Conservation (phyloP, 2,329 filamentous ascomycete species). For the Stachybotrys elegans region DNA sequence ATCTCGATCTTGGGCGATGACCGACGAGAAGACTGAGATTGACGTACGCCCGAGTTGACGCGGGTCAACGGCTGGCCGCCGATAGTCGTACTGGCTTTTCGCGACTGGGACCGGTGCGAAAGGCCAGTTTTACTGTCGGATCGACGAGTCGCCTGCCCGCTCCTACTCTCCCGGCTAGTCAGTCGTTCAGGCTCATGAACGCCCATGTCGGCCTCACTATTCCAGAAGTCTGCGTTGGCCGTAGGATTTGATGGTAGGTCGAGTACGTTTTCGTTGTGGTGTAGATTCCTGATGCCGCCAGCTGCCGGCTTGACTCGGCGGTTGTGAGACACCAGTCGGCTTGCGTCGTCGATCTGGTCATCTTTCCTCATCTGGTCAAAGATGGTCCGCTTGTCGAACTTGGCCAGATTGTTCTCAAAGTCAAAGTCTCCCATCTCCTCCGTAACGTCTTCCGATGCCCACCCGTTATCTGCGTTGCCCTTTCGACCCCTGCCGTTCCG, state of each 20-base stretch:
- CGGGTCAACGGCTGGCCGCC: constrained; percentile 38
- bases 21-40: constrained; percentile 23
- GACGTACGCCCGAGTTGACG: constrained; percentile 42
- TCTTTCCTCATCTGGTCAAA: constrained; percentile 91
- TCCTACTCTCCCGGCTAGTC: constrained; percentile 46
- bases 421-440: constrained; percentile 95
- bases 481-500: constrained; percentile 44
- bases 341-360: constrained; percentile 82
- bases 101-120: constrained; percentile 48
- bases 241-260: constrained; percentile 46
- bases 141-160: constrained; percentile 43
- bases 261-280: constrained; percentile 87
- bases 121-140: constrained; percentile 48
- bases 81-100: constrained; percentile 44
- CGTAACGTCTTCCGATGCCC: constrained; percentile 93
- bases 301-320: constrained; percentile 64
- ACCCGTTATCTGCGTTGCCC: constrained; percentile 63
- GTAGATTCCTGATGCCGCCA: constrained; percentile 80
- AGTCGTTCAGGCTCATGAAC: constrained; percentile 39
- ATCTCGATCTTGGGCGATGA: constrained; percentile 23
- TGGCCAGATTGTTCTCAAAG: constrained; percentile 81
- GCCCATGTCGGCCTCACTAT: constrained; percentile 67
- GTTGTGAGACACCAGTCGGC: constrained; percentile 88
- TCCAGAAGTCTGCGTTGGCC: constrained; percentile 57
- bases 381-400: constrained; percentile 88